Evolutionary conservation across 2,329 filamentous ascomycete genomes (phyloP), one percentile per base, ranked within the genome.

Genomic region (Ceratocystis colombiana): DNA sequence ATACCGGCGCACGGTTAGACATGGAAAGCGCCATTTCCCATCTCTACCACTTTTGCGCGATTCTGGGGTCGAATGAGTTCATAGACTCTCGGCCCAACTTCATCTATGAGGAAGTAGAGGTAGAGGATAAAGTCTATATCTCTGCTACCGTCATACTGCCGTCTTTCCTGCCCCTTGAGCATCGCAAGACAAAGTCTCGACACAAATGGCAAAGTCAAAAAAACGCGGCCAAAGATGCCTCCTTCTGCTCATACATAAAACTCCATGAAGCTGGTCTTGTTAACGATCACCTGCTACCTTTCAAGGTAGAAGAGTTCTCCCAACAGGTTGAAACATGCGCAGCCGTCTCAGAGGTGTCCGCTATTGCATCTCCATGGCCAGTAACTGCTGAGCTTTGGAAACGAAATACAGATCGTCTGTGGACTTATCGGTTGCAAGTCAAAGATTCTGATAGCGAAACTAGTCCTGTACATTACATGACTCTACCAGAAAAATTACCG

Each of bases 1-100:
- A 73, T 25, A 82, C 79, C 0, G 76, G 86, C 3, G 90, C 89
- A 0, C 75, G 84, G 12, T 76, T 96, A 15, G 88, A 88, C 10
- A 79, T 90, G 1, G 82, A 89, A 46, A 88, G 88, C 70, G 88
- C 90, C 0, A 83, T 87, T 61, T 75, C 79, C n/a, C 90, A 94
- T 73, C 79, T 97, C 1, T 79, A 88, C 61, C 90, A 96, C 74
- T 95, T 96, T 70, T 96, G 92, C 73, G 77, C 79, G 0, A 79
- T 81, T 0, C 73, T 91, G 0, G 79, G 82, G 0, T 76, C 76
- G 0, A 77, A 77, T 0, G 80, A 83, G 30, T 89, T 85, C 71
- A 79, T 86, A 5, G 84, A 91, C 70, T 76, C 77, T 20, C 77
- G 81, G 1, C 90, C 92, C 0, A 83, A 88, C 62, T 96, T 91